A percentile compares a stretch with the other conserved stretches of the same genome.
Conservation (phyloP, 2,329 filamentous ascomycete genomes). For the Fusarium anthophilum region DNA sequence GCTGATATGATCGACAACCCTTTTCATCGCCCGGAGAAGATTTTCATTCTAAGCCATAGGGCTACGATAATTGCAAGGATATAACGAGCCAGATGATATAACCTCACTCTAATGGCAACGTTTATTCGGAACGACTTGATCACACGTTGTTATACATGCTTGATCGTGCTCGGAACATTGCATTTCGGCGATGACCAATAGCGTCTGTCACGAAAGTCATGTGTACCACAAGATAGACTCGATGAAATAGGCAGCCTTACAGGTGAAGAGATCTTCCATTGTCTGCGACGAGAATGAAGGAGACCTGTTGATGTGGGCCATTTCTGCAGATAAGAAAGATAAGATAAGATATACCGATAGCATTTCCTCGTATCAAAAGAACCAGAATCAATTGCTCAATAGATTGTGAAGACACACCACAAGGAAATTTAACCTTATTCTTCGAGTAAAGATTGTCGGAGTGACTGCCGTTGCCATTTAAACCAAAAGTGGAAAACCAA, state of each 20-base stretch:
- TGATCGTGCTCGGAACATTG: not conserved
- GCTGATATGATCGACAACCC: not conserved
- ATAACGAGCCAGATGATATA: no score
- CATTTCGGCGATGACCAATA: rapidly evolving
- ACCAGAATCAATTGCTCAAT: not conserved
- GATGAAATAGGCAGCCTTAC: no score
- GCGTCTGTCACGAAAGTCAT: no score
- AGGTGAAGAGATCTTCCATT: not conserved
- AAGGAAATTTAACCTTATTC: not conserved
- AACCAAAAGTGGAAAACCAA: no score
- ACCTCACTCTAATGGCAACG: not conserved
- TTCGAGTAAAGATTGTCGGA: not conserved
- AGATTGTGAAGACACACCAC: no score
- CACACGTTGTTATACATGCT: not conserved
- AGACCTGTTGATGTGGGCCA: not conserved
- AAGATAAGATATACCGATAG: not conserved
- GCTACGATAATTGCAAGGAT: not conserved
- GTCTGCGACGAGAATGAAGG: no score
- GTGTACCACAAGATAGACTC: no score
- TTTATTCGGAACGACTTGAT: not conserved
- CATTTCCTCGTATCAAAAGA: not conserved
- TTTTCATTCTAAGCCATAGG: not conserved
- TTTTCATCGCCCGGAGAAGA: rapidly evolving
- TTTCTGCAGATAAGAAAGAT: not conserved
- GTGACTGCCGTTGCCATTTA: rapidly evolving